Evolutionary conservation across 805 yeast genomes (phyloP), one percentile per base, ranked within the genome.

Genomic region (Priceomyces medius): DNA sequence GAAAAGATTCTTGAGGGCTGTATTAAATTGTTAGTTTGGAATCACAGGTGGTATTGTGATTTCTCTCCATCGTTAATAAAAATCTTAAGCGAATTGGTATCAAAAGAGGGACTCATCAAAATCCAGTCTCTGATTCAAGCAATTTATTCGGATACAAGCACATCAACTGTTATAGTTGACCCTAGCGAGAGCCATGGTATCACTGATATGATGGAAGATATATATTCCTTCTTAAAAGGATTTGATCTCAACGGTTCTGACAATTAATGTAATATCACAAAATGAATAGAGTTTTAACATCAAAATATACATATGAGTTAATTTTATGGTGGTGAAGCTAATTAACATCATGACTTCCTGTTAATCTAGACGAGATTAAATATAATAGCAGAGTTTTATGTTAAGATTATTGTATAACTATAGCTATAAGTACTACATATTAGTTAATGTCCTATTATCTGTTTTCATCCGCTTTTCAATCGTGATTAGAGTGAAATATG

Each of bases 11-110:
- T 90, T 44, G 88, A 84, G 43, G 67, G 83, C 17, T 64, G 81
- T 42, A 87, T 90, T 26, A 85, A 85, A 54, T 68, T 93, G 40
- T 68, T 84, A n/a, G 95, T 93, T n/a, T 95, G 98, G 97, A 85
- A 88, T 58, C 97, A 90, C 63, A 79, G 99, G 57, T 93, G 99
- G 99, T 95, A 91, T 66, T 78, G 83, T 48, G 97, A 91, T 50
- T 91, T 89, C 57, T 82, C 95, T 7, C 86, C 95, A 16, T 69
- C 70, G 36, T 68, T 88, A 36, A 57, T 81, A n/a, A 58, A 66
- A n/a, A 66, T 80, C 0, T 64, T 89, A 44, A 66, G 77, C 16
- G 76, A 73, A 40, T 68, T 88, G 41, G 81, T 88, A 18, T 79
- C 79, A 31, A 83, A 83, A 54, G 88, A 86, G 52, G 97, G 97